Evolutionary conservation across 2,329 filamentous ascomycete genomes (phyloP), one percentile per base, ranked within the genome.

Genomic region (Cladophialophora psammophila): DNA sequence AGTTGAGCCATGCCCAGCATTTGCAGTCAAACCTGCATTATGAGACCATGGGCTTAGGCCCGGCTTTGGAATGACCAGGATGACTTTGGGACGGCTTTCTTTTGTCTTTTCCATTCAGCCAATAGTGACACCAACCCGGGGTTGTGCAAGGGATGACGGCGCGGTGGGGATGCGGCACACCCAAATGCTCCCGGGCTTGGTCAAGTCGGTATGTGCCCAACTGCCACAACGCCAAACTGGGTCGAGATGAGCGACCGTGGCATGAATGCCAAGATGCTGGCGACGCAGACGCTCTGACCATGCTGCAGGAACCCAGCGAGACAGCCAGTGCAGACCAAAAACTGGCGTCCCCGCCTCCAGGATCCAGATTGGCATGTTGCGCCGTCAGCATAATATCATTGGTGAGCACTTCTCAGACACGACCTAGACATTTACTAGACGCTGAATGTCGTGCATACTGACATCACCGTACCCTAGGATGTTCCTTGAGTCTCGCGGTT

Each of bases 241-340:
- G 40, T 53, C 60, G 45, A 42, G 50, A 56, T 20, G 56, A 45
- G 26, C 48, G 45, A 50, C 45, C 10, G 45, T 50, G 45, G 45
- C 32, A 12, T 40, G 45, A 48, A 45, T 53, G 64, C 26, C 50
- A 65, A 65, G 57, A 26, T n/a, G 34, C 32, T 32, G 34, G 48
- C 32, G 31, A 40, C 53, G 60, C 9, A 18, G 53, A 35, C 55
- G 63, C 66, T 64, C 42, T 66, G 66, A 64, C 66, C 63, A 64
- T 38, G 32, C 35, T 34, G 18, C 55, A 65, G 63, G 53, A 45
- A 56, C 42, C 26, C 20, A 53, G 48, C 32, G 38, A 60, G 15
- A 45, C 6, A 57, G 15, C 67, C 64, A 65, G 48, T 50, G 18
- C 59, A 9, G 6, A 26, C 15, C 26, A 53, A 40, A 40, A 18